phyloP scores from a whole-genome alignment of 495 filamentous ascomycete genomes.

The Penicillium parvum region DNA sequence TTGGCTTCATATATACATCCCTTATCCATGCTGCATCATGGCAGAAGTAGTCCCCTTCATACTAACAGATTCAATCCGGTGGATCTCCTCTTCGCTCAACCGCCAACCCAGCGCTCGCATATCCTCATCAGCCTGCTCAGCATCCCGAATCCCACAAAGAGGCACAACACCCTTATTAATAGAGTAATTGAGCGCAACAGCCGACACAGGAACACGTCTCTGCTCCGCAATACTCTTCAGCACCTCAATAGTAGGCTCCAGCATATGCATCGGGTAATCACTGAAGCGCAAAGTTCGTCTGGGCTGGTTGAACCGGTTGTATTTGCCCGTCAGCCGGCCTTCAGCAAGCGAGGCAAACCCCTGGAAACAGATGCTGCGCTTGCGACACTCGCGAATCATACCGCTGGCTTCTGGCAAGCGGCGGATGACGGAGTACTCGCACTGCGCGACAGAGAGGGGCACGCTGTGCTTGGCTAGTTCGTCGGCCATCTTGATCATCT shows the following conservation, averaged over 20 bases:
- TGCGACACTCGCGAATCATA: slow-evolving; percentile 22
- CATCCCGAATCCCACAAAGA: slow-evolving; percentile 15
- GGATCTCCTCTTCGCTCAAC: slow-evolving; percentile 22
- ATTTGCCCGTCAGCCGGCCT: slow-evolving; percentile 24
- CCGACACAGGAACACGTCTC: slow-evolving; percentile 22
- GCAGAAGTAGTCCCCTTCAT: slow-evolving; percentile 16
- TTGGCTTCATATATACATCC: neutral
- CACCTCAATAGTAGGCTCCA: slow-evolving; percentile 24
- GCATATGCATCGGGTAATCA: slow-evolving; percentile 26
- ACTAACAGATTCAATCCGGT: slow-evolving; percentile 23
- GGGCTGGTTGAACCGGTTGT: slow-evolving; percentile 18
- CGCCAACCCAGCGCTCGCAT: slow-evolving; percentile 28
- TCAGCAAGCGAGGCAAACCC: slow-evolving; percentile 22
- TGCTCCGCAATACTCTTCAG: slow-evolving; percentile 25
- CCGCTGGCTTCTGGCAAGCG: slow-evolving; percentile 21
- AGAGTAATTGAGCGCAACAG: slow-evolving; percentile 42
- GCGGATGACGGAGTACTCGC: slow-evolving; percentile 25
- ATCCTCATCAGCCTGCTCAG: slow-evolving; percentile 21
- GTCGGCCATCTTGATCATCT: slow-evolving; percentile 36
- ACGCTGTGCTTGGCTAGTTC: slow-evolving; percentile 14
- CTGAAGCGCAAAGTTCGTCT: slow-evolving; percentile 20
- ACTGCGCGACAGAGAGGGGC: slow-evolving; percentile 22
- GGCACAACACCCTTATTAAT: slow-evolving; percentile 29
- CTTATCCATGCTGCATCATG: slow-evolving; percentile 23
- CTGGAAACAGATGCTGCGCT: slow-evolving; percentile 25